Evolutionary conservation across 176 grass and related monocot species (phyloP).

Genomic region (Aegilops longissima): DNA sequence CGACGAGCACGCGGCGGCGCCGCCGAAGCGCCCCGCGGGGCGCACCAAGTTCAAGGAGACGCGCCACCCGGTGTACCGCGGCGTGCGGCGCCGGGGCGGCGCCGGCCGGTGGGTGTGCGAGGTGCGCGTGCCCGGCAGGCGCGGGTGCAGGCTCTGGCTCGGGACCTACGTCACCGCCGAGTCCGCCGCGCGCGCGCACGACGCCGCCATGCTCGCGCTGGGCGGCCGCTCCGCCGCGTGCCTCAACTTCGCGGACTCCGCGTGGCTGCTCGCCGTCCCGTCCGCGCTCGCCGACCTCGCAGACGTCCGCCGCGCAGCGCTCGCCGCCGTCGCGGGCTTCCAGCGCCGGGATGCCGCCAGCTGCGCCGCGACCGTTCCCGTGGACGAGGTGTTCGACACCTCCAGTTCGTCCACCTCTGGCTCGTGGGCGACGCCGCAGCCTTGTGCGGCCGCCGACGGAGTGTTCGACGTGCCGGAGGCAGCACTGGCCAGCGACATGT

Average conservation of each 20-base stretch:
- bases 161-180: conserved; percentile 67
- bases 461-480: background rate
- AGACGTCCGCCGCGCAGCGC: conserved; percentile 35
- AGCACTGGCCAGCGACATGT: background rate
- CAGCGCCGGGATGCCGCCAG: background rate
- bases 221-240: conserved; percentile 36
- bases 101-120: conserved; percentile 3
- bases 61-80: conserved; percentile 77
- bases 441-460: background rate
- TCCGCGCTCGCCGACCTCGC: background rate
- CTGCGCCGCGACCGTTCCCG: background rate
- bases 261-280: conserved; percentile 33
- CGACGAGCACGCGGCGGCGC: too few species aligned
- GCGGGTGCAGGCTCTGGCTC: conserved; percentile 44
- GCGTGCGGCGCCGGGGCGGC: conserved; percentile 57
- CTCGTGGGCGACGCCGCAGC: background rate
- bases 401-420: background rate
- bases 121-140: too few species aligned
- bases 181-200: conserved; percentile 63
- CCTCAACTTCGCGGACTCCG: conserved; percentile 74
- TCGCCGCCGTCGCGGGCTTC: conserved; percentile 39
- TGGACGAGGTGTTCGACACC: background rate
- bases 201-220: conserved; percentile 52
- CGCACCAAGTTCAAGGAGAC: conserved; percentile 86
- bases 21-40: conserved; percentile 57